Percentiles rank a stretch among this genome's conserved stretches.
These are phyloP conservation scores for Thelonectria discophora DNA, from an alignment of 2,329 filamentous ascomycete species.

Conservation along the genomic window DNA sequence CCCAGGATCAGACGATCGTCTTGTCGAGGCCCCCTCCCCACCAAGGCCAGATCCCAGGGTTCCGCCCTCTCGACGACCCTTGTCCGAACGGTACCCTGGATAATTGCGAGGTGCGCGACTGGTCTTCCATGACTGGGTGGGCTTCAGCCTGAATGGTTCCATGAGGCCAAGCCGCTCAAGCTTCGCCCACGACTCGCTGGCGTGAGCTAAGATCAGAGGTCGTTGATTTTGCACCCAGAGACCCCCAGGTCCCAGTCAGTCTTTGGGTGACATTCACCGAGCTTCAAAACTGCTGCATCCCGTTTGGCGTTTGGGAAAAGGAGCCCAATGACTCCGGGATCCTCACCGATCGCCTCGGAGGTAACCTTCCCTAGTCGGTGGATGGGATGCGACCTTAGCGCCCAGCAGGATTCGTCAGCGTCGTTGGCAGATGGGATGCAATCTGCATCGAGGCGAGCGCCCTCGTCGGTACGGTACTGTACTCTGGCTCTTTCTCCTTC, in stretches of 20 bases:
- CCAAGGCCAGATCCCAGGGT: constrained; percentile 44
- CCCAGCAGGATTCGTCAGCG: constrained; percentile 29
- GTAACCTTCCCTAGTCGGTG: constrained; percentile 33
- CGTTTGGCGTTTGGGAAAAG: constrained; percentile 22
- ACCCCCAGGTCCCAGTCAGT: constrained; percentile 29
- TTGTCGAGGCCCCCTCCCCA: constrained; percentile 39
- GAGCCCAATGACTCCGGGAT: constrained; percentile 29
- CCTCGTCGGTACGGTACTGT: no score
- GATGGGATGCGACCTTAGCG: constrained; percentile 27
- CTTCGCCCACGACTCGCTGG: constrained; percentile 26
- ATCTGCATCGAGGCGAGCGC: constrained; percentile 28
- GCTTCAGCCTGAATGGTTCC: constrained; percentile 31
- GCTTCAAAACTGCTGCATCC: constrained; percentile 14
- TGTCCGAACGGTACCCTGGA: constrained; percentile 20
- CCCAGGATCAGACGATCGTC: constrained; percentile 44
- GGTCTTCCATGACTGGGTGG: constrained; percentile 16
- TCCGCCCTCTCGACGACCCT: constrained; percentile 38
- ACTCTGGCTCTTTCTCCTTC: no score
- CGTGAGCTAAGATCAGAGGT: constrained; percentile 30
- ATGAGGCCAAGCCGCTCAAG: constrained; percentile 12
- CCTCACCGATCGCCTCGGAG: constrained; percentile 39
- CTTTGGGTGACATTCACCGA: constrained; percentile 31
- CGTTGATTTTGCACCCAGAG: not conserved
- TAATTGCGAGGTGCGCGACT: constrained; percentile 12
- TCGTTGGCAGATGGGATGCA: constrained; percentile 28